phyloP scores from a whole-genome alignment of 352 stramenopile genomes.

The Pythium insidiosum region DNA sequence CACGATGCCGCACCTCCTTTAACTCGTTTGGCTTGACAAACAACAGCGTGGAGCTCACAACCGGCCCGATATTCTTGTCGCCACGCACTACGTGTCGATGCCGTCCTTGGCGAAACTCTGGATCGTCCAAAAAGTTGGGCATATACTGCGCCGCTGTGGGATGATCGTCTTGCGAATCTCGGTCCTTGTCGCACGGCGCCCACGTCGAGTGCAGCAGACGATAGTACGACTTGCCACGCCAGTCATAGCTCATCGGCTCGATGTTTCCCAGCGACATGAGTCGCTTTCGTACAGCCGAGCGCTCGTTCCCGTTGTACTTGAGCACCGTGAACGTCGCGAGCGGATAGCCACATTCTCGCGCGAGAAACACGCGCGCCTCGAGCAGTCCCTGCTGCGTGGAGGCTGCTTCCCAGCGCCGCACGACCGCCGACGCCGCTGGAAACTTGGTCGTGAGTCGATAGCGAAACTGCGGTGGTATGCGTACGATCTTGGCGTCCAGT shows the following conservation, averaged over 20 bases:
- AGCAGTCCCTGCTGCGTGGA: constrained; percentile 60
- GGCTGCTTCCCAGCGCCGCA: constrained; percentile 66
- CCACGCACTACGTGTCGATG: constrained; percentile 76
- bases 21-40: constrained; percentile 94
- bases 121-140: constrained; percentile 80
- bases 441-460: constrained; percentile 78
- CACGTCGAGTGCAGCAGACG: constrained; percentile 74
- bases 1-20: constrained; percentile 58
- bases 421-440: constrained; percentile 61
- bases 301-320: constrained; percentile 83
- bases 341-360: constrained; percentile 75
- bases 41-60: constrained; percentile 92
- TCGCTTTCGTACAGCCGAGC: constrained; percentile 31
- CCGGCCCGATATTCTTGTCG: constrained; percentile 86
- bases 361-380: constrained; percentile 75
- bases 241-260: constrained; percentile 67
- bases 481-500: constrained; percentile 56
- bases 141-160: constrained; percentile 39
- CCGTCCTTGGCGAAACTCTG: constrained; percentile 72
- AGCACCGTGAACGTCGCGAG: constrained; percentile 73
- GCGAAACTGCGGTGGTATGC: constrained; percentile 53
- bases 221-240: constrained; percentile 83
- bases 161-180: constrained; percentile 72
- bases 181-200: constrained; percentile 57
- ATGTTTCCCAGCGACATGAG: constrained; percentile 49